These are phyloP conservation scores for Aspergillus candidus DNA, from an alignment of 2,329 filamentous ascomycete genomes.

Conservation along the genomic window DNA sequence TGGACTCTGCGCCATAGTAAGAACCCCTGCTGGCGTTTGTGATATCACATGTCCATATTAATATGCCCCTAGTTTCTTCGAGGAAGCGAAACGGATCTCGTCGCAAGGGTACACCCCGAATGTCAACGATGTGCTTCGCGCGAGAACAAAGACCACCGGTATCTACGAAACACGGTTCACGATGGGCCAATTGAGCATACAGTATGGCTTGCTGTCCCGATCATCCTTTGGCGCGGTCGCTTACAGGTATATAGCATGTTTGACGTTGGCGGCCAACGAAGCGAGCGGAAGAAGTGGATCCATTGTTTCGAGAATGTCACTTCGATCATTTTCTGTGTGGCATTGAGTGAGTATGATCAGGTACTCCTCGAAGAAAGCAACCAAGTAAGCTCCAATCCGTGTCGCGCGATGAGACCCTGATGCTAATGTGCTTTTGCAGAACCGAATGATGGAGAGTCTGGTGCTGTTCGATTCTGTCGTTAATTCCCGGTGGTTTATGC, in stretches of 20 bases:
- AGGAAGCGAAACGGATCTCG: conserved; percentile 81
- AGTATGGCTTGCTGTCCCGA: conserved; percentile 57
- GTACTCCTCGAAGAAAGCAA: conserved; percentile 94
- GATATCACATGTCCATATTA: conserved; percentile 15
- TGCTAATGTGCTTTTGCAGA: conserved; percentile 49
- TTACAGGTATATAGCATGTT: conserved; percentile 69
- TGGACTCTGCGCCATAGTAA: conserved; percentile 99
- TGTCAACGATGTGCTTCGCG: conserved; percentile 90
- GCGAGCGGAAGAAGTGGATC: conserved; percentile 99
- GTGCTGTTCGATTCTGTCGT: conserved; percentile 97
- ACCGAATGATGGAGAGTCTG: conserved; percentile 98
- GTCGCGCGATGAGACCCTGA: background rate
- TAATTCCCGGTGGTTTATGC: conserved; percentile 98
- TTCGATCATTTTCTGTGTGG: conserved; percentile 98
- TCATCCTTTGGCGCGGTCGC: conserved; percentile 14
- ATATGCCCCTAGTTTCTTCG: conserved; percentile 69
- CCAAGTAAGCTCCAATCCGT: conserved; percentile 58
- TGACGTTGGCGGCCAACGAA: conserved; percentile 93
- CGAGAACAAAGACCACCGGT: conserved; percentile 95
- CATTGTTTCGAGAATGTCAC: conserved; percentile 99
- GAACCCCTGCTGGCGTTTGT: conserved; percentile 26
- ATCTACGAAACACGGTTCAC: conserved; percentile 98
- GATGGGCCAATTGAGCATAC: conserved; percentile 97
- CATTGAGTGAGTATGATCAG: conserved; percentile 96
- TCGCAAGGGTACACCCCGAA: conserved; percentile 79